Conservation (phyloP, 441 rosid species). For the Arabidopsis hybrid region DNA sequence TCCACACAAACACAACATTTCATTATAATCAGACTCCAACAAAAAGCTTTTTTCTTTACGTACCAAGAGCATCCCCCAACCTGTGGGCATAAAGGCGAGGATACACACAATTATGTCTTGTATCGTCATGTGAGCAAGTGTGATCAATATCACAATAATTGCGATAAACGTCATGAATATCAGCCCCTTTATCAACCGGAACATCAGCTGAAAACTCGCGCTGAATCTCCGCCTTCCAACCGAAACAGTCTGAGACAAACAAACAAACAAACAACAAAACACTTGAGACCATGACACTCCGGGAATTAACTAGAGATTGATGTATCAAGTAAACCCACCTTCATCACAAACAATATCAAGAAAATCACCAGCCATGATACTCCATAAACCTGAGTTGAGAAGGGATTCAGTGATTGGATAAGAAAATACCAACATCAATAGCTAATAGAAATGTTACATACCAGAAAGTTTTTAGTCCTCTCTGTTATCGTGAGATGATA, state of each 20-base stretch:
- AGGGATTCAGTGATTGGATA: neutral
- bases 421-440: slow-evolving; percentile 3
- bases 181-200: slow-evolving; percentile 94
- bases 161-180: slow-evolving; percentile 88
- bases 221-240: slow-evolving; percentile 93
- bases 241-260: slow-evolving; percentile 77
- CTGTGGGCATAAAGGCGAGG: slow-evolving; percentile 99
- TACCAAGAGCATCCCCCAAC: slow-evolving; percentile 99
- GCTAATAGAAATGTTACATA: slow-evolving; percentile 39
- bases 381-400: slow-evolving; percentile 78
- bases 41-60: slow-evolving; percentile 37
- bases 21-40: neutral
- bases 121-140: slow-evolving; percentile 84
- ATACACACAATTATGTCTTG: slow-evolving; percentile 90
- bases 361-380: slow-evolving; percentile 96
- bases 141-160: slow-evolving; percentile 78
- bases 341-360: slow-evolving; percentile 89
- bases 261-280: neutral
- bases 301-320: neutral
- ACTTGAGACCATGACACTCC: neutral
- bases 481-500: slow-evolving; percentile 77
- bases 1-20: neutral
- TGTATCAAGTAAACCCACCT: slow-evolving; percentile 59
- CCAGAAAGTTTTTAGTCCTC: slow-evolving; percentile 69
- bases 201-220: slow-evolving; percentile 92